Conservation (phyloP, 139 green algal species). For the Ettlia oleoabundans region DNA sequence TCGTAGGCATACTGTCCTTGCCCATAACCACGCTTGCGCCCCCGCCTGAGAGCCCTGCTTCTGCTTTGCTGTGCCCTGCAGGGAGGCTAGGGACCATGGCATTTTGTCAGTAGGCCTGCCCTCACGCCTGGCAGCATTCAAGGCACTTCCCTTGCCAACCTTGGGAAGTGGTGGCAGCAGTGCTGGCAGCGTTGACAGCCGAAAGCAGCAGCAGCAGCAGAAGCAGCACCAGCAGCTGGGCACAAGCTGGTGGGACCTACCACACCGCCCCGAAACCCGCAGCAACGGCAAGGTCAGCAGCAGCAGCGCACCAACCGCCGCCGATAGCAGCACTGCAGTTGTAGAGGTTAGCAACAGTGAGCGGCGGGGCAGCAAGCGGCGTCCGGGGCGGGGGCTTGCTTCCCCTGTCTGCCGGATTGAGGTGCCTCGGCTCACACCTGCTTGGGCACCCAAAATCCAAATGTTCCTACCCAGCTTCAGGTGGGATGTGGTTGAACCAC, state of each 20-base stretch:
- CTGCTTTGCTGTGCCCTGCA: constrained; percentile 29
- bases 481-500: constrained; percentile 20
- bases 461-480: constrained; percentile 86
- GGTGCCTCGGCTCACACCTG: constrained; percentile 53
- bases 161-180: neutral
- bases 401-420: constrained; percentile 63
- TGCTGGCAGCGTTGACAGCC: neutral
- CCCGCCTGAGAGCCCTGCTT: neutral
- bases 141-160: constrained; percentile 20
- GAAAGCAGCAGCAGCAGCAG: neutral
- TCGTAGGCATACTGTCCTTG: too few relatives aligned
- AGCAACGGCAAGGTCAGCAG: neutral
- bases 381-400: constrained; percentile 18
- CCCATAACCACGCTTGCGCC: neutral
- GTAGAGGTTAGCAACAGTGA: constrained; percentile 7
- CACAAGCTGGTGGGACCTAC: constrained; percentile 33
- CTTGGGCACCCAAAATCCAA: constrained; percentile 46
- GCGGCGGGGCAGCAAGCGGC: constrained; percentile 1
- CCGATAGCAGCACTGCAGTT: neutral
- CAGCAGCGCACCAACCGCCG: neutral
- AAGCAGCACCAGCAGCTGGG: neutral
- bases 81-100: constrained; percentile 80
- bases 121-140: constrained; percentile 79
- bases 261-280: constrained; percentile 7
- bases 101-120: constrained; percentile 78